phyloP scores from a whole-genome alignment of 768 basidiomycete species.

The Wakefieldia striispora region DNA sequence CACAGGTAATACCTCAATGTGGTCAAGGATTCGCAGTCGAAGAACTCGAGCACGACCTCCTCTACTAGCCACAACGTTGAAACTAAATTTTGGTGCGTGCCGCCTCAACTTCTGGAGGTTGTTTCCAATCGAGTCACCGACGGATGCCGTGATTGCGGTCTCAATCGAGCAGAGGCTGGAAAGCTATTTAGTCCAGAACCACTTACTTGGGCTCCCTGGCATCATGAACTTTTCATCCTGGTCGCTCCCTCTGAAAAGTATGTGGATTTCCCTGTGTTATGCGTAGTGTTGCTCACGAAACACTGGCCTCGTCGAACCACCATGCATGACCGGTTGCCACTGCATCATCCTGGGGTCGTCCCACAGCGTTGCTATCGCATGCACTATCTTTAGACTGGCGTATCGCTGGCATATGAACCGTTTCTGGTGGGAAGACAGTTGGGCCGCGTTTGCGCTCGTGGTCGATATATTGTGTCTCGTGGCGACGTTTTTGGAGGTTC shows the following conservation, averaged over 20 bases:
- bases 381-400: conserved; percentile 23
- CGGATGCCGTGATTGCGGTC: too few relatives aligned
- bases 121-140: too few relatives aligned
- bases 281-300: neutral
- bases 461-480: conserved; percentile 16
- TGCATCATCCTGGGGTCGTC: conserved; percentile 8
- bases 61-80: too few relatives aligned
- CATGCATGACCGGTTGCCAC: too few relatives aligned
- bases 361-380: conserved; percentile 22
- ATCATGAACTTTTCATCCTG: conserved; percentile 2
- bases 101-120: too few relatives aligned
- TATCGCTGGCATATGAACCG: conserved; percentile 18
- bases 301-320: neutral
- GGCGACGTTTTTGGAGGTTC: neutral
- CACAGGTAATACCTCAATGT: too few relatives aligned
- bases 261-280: neutral
- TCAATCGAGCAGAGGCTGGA: too few relatives aligned
- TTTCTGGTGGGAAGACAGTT: conserved; percentile 33
- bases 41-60: too few relatives aligned
- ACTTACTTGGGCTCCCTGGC: too few relatives aligned
- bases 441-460: conserved; percentile 21
- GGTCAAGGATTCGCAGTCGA: too few relatives aligned
- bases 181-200: too few relatives aligned
- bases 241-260: conserved; percentile 16
- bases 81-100: too few relatives aligned